A percentile compares a stretch with the other conserved stretches of the same genome.
phyloP scores from a whole-genome alignment of 306 rosid species.

The Pueraria montana region DNA sequence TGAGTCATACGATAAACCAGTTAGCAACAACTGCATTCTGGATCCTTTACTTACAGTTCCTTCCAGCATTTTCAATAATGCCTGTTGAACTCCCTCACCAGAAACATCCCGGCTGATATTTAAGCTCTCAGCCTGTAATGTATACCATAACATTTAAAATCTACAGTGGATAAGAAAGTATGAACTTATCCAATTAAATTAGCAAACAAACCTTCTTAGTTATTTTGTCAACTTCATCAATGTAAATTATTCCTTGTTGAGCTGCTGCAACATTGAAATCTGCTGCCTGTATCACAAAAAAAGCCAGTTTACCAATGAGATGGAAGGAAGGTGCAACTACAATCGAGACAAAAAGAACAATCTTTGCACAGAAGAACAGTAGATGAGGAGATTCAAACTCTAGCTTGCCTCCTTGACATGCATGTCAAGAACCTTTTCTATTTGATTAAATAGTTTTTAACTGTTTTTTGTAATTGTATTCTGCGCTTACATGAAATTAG shows the following conservation, averaged over 20 bases:
- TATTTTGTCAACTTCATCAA: constrained; percentile 99
- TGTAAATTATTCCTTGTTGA: constrained; percentile 97
- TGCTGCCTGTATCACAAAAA: constrained; percentile 77
- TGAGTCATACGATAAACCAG: not conserved
- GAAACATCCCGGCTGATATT: constrained; percentile 97
- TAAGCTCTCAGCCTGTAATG: constrained; percentile 89
- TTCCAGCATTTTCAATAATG: constrained; percentile 95
- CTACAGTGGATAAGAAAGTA: constrained; percentile 34
- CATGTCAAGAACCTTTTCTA: not conserved
- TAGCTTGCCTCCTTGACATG: not conserved
- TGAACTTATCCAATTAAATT: constrained; percentile 14
- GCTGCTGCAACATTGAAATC: constrained; percentile 98
- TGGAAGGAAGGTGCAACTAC: constrained; percentile 36
- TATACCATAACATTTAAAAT: constrained; percentile 37
- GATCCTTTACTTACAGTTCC: constrained; percentile 84
- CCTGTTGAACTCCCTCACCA: constrained; percentile 99
- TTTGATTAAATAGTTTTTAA: not conserved
- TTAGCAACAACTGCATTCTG: constrained; percentile 1
- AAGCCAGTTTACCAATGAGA: constrained; percentile 40
- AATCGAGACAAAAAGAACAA: constrained; percentile 17
- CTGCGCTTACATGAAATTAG: not conserved
- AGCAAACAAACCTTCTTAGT: constrained; percentile 86
- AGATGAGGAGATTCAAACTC: not conserved
- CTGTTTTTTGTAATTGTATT: not conserved
- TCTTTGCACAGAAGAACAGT: not conserved